Evolutionary conservation across 1,284 basidiomycete species (phyloP), one percentile per base, ranked within the genome.

Genomic region (Ustilago esculenta): DNA sequence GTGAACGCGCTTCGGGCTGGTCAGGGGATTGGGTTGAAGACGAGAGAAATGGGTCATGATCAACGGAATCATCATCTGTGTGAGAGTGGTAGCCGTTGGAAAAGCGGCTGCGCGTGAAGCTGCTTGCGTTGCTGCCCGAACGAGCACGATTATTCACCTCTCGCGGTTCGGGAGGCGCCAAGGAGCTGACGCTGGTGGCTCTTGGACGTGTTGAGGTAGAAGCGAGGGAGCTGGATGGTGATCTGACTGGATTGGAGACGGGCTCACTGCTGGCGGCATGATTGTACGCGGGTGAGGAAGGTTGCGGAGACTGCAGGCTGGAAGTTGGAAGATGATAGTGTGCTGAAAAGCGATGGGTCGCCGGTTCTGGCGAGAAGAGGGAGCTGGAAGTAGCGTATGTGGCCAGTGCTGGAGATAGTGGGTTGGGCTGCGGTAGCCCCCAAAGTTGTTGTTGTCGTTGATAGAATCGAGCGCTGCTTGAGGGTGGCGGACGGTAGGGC

Each of bases 91-190:
- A 59, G 23, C 53, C 56, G 8, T 44, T 47, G 3, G 65, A 50
- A 12, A 58, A 46, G n/a, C 65, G 35, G 23, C 58, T 68, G 33
- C 69, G 57, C 5, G 69, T 63, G 35, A 72, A 72, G 57, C 69
- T 72, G 17, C 61, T 39, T n/a, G 58, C 54, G 36, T 61, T 52
- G 24, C 61, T 65, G 17, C 55, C 61, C 18, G 61, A 53, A 3
- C 61, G 54, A 20, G 50, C 46, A 23, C 61, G 61, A 33, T 34
- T 41, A 5, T 18, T 24, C 10, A 21, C 29, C 14, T n/a, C 6
- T 5, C 18, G 17, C 9, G 37, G 34, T 5, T 56, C 48, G 12
- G 56, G 52, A 15, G 52, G 40, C 9, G 45, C 52, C 21, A 52
- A 35, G 3, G 57, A 53, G 42, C 53, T 57, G 11, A 61, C 50